Conservation (phyloP, 345 rosid species). For the Eucalyptus regnans region DNA sequence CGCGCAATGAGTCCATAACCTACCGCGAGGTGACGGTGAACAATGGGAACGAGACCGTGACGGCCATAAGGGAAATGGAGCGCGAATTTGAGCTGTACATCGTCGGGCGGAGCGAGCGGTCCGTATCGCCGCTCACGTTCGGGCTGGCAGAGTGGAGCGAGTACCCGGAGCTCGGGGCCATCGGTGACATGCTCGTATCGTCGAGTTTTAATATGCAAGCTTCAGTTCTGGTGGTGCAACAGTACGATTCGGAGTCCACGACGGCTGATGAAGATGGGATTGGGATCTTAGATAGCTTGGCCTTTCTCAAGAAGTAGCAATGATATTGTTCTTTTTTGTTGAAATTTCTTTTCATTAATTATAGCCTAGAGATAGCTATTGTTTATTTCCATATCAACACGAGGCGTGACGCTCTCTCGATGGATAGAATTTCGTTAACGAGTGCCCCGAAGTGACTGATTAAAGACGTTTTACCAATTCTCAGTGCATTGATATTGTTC, state of each 20-base stretch:
- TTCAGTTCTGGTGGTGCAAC: constrained; percentile 29
- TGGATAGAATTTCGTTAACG: not conserved
- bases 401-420: not conserved
- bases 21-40: constrained; percentile 13
- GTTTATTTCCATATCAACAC: not conserved
- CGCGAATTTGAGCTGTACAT: constrained; percentile 4
- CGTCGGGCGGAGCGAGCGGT: constrained; percentile 19
- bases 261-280: not conserved
- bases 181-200: constrained; percentile 13
- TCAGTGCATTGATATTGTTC: not conserved
- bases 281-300: not conserved
- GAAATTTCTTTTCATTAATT: not conserved
- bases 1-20: not conserved
- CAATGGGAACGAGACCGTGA: constrained; percentile 12
- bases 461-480: not conserved
- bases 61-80: not conserved
- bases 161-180: constrained; percentile 20
- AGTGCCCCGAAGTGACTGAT: not conserved
- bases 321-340: not conserved
- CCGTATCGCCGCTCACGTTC: constrained; percentile 8
- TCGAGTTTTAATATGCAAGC: constrained; percentile 1
- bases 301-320: not conserved
- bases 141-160: constrained; percentile 20
- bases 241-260: not conserved
- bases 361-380: not conserved